Evolutionary conservation across 2,329 filamentous ascomycete species (phyloP), one percentile per base, ranked within the genome.

Genomic region (Colletotrichum tabaci): DNA sequence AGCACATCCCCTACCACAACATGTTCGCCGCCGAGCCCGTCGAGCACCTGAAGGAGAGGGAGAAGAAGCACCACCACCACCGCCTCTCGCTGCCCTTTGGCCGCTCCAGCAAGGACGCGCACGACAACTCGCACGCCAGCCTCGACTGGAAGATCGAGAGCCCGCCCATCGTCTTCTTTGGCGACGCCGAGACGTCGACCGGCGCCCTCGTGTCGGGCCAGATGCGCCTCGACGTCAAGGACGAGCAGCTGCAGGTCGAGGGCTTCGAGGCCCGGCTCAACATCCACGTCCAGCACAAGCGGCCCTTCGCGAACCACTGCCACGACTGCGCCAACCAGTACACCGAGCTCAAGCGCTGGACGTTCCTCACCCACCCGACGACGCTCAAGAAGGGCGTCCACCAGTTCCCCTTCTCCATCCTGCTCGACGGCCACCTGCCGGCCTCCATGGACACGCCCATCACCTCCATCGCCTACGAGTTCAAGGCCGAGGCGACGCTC

Each of bases 201-300:
- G 96, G 96, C 67, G 94, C 95, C 8, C 85, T 98, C 71, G 89
- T 98, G 61, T 97, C 94, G 1, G 95, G 95, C 40, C 93, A 94
- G 80, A 85, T 98, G 76, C 90, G 92, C 76, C 83, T 98, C 66
- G 86, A 90, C 49, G 89, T 98, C 77, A 88, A 88, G 73, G 92
- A 95, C 64, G 88, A 90, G 8, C 80, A 81, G 5, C 84, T 91
- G 65, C 86, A 93, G 58, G 82, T 96, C 44, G 73, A 72, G 60
- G 40, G 60, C 61, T 92, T 98, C 78, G 87, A 89, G 60, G 93
- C 96, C 82, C 88, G 85, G 66, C 87, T 99, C 73, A 87, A 89
- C 76, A 89, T 93, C 73, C 91, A 90, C 75, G 89, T 91, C 56
- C 89, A 88, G 40, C 94, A 94, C 76, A 97, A 96, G 87, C 92